Base-by-base conservation (phyloP, 2,329 filamentous ascomycete species). In the Sporothrix protearum region DNA sequence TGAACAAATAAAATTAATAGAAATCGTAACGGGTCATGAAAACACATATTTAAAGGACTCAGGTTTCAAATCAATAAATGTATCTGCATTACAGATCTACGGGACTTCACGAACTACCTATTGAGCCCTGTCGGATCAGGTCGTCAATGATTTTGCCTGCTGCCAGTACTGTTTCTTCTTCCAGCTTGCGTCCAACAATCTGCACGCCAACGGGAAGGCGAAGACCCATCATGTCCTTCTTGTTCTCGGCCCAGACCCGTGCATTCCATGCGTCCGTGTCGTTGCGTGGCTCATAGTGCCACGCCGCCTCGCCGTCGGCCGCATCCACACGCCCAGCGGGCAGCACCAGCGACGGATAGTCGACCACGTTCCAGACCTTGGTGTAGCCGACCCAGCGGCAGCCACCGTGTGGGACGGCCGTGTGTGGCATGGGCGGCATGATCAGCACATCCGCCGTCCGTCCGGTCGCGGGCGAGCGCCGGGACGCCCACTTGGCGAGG, bases 281-380 rank as follows among this genome's bases (percentile, higher is more conserved):
- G 74, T 86, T 88, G 22, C 86, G 80, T 7, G 86, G 80, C 39
- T 80, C 73, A 73, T 85, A 84, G 19, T 76, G 76, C 71, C 77
- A 79, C 0, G 79, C 76, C 16, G 78, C 75, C 1, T 81, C 79
- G 1, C 79, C 78, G 1, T 73, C 72, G 1, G 0, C 9, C 12
- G 10, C 0, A 0, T 2, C 12, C 1, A 86, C 84, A 8, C 77
- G 77, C 0, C 86, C 87, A 16, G 83, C 84, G 0, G 88, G 88
- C 16, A 91, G 79, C 0, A 86, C 83, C 4, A 88, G 78, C 0
- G 87, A 84, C 0, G 86, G 81, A 74, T 90, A 91, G 76, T 91
- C 88, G 1, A 90, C 79, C 10, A 89, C 79, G 74, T 90, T 89
- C 83, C 86, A 89, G 7, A 89, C 81, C 75, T 88, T 88, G 0